A percentile compares a stretch with the other conserved stretches of the same genome.
Conservation (phyloP, 371 early-diverging fungal species). For the Syncephalis fuscata region DNA sequence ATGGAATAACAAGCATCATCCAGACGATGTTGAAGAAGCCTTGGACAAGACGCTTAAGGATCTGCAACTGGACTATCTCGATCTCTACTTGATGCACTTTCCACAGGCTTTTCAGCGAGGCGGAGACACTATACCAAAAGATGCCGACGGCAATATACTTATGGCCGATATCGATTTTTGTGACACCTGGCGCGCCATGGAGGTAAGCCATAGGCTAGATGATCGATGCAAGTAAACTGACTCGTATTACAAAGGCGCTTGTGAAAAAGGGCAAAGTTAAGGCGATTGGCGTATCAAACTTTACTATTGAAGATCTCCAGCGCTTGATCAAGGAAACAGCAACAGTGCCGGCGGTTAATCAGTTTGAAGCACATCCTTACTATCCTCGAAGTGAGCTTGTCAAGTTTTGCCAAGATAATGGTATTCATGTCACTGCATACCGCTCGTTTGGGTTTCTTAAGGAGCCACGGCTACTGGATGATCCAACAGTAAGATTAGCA, state of each 20-base stretch:
- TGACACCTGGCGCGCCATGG: constrained; percentile 23
- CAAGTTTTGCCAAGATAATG: constrained; percentile 21
- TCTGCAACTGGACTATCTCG: constrained; percentile 40
- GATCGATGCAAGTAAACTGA: no score
- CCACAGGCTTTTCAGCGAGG: constrained; percentile 23
- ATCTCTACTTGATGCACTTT: constrained; percentile 61
- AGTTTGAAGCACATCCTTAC: constrained; percentile 54
- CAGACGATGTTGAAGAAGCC: constrained; percentile 16
- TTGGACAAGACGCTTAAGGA: constrained; percentile 15
- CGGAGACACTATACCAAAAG: constrained; percentile 11
- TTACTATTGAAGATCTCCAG: constrained; percentile 23
- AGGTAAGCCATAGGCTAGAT: no score
- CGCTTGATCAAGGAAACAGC: constrained; percentile 26
- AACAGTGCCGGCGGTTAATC: constrained; percentile 25
- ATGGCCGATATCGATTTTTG: constrained; percentile 4
- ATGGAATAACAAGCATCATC: constrained; percentile 25
- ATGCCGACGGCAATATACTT: constrained; percentile 12
- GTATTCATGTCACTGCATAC: constrained; percentile 39
- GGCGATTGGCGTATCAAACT: constrained; percentile 42
- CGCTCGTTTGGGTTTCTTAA: constrained; percentile 39
- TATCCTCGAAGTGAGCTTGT: constrained; percentile 31
- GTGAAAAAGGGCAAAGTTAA: constrained; percentile 36
- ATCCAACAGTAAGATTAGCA: constrained; percentile 8
- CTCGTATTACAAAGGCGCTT: constrained; percentile 40
- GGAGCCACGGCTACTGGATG: constrained; percentile 17